Evolutionary conservation across 2,329 filamentous ascomycete species (phyloP), one percentile per base, ranked within the genome.

Genomic region (Colletotrichum truncatum): DNA sequence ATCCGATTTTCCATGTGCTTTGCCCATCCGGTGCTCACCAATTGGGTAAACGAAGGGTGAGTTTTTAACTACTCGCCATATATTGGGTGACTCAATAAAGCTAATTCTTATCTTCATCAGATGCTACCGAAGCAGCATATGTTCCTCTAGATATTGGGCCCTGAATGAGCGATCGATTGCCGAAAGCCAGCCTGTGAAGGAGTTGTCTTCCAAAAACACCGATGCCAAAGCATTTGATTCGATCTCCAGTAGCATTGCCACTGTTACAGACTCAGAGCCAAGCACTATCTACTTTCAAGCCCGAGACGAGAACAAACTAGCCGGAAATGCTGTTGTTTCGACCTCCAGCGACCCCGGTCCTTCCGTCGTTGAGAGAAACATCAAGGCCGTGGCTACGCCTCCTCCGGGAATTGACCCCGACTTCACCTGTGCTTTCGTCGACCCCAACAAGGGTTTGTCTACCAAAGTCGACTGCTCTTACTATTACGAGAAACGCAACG

Each of bases 111-210:
- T 9, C 4, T 12, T 4, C 4, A 11, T 9, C 16, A 62, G 58
- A 6, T 63, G 60, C 28, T 63, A 63, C 53, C 36, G 60, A n/a
- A 43, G 26, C 43, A 63, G 53, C 5, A 46, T 58, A 6, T 63
- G 60, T 28, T 32, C 26, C 11, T 16, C 45, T 32, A 52, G 60
- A 25, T 49, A 14, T n/a, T 51, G 53, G 36, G 25, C 10, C 6
- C 12, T 14, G 12, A 11, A 36, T 14, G 16, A 39, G 34, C 2
- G 28, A 45, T n/a, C n/a, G n/a, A n/a, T n/a, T n/a, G n/a, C n/a
- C n/a, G n/a, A n/a, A n/a, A n/a, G n/a, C n/a, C n/a, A n/a, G 18
- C 11, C 4, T 28, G 12, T 36, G 30, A 43, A n/a, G 41, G 41
- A 45, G 10, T 10, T 39, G 6, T 4, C 14, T 14, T 39, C 36